A percentile compares a stretch with the other conserved stretches of the same genome.
Conservation (phyloP, 1,284 basidiomycete genomes). For the Sphaerobolus stellatus region DNA sequence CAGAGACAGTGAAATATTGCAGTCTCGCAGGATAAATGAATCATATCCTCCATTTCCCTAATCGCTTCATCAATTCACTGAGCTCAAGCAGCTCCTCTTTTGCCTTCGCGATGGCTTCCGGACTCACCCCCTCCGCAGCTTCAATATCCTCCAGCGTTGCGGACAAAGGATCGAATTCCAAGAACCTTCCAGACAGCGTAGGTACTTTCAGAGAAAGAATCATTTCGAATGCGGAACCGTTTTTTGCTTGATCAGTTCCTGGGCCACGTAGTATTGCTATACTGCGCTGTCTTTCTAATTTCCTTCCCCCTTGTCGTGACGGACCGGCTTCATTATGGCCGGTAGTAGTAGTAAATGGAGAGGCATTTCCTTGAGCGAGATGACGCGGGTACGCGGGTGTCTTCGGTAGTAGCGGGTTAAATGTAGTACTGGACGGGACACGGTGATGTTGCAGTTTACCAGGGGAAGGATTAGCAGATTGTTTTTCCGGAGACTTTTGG, state of each 20-base stretch:
- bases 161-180: constrained; percentile 76
- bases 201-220: constrained; percentile 45
- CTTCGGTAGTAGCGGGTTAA: constrained; percentile 67
- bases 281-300: constrained; percentile 33
- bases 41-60: constrained; percentile 69
- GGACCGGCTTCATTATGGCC: constrained; percentile 23
- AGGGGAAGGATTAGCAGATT: background rate
- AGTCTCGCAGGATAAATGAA: constrained; percentile 19
- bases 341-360: constrained; percentile 55
- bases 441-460: constrained; percentile 3
- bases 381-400: constrained; percentile 59
- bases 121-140: constrained; percentile 69
- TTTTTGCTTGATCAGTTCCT: constrained; percentile 18
- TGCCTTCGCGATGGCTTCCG: constrained; percentile 77
- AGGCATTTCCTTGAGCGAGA: constrained; percentile 74
- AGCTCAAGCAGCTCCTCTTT: constrained; percentile 69
- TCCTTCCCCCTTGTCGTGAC: constrained; percentile 42
- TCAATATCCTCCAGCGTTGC: constrained; percentile 70
- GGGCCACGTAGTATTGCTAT: constrained; percentile 25
- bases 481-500: background rate
- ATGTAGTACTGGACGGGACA: constrained; percentile 65
- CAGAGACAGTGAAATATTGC: no score
- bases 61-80: constrained; percentile 56
- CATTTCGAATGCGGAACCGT: constrained; percentile 18
- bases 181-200: constrained; percentile 68